phyloP scores from a whole-genome alignment of 2,329 filamentous ascomycete genomes.

The Colletotrichum tamarilloi region DNA sequence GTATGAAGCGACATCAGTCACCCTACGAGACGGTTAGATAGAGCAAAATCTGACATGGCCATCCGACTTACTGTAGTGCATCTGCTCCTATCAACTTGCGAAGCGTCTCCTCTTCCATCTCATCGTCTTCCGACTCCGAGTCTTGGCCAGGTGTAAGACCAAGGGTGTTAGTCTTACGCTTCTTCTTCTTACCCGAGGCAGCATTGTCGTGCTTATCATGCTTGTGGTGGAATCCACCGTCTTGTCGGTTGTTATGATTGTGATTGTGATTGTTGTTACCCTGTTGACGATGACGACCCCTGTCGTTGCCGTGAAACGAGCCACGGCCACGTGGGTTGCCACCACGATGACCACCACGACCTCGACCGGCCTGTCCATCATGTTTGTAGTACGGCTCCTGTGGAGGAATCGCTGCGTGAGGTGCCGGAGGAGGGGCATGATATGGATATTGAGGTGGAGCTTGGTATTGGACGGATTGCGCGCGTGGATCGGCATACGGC shows the following conservation, averaged over 20 bases:
- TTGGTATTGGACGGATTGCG: conserved; percentile 42
- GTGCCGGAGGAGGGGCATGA: conserved; percentile 54
- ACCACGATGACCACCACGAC: conserved; percentile 48
- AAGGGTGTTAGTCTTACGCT: conserved; percentile 77
- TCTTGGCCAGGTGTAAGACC: conserved; percentile 76
- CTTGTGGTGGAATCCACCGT: conserved; percentile 35
- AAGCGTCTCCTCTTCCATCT: conserved; percentile 77
- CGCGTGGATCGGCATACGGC: conserved; percentile 54
- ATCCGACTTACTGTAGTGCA: conserved; percentile 61
- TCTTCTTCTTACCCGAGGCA: conserved; percentile 73
- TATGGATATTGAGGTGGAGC: conserved; percentile 45
- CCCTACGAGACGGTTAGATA: conserved; percentile 47
- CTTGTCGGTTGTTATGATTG: conserved; percentile 42
- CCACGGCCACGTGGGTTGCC: conserved; percentile 38
- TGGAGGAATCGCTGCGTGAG: conserved; percentile 46
- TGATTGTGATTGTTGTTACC: conserved; percentile 38
- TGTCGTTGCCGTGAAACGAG: conserved; percentile 52
- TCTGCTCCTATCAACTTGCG: conserved; percentile 66
- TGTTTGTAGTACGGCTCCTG: conserved; percentile 45
- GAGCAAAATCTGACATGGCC: background rate
- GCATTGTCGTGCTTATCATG: conserved; percentile 49
- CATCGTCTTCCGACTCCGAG: conserved; percentile 73
- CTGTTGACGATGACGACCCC: conserved; percentile 26
- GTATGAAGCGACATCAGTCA: conserved; percentile 81
- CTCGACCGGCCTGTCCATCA: conserved; percentile 47